Evolutionary conservation across 2,329 filamentous ascomycete species (phyloP).

Genomic region (Colletotrichum echinochloae): DNA sequence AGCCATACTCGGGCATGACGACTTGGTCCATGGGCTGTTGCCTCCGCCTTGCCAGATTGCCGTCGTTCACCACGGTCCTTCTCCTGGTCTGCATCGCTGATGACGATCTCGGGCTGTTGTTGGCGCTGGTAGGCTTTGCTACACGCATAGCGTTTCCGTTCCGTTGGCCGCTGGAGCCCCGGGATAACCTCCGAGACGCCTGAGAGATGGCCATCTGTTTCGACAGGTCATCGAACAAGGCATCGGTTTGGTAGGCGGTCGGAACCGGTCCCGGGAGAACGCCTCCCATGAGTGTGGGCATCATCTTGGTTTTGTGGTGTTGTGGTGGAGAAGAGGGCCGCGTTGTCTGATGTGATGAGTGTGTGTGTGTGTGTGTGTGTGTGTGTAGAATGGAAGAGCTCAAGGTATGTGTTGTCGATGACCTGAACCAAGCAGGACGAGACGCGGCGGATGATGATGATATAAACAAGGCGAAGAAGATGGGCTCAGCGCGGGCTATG

Average conservation of each 20-base stretch:
- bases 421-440: background rate
- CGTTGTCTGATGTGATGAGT: background rate
- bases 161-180: constrained; percentile 63
- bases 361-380: background rate
- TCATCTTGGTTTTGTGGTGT: constrained; percentile 44
- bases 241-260: constrained; percentile 54
- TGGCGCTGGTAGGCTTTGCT: constrained; percentile 74
- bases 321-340: background rate
- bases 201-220: constrained; percentile 64
- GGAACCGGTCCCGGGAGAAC: constrained; percentile 47
- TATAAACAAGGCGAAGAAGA: constrained; percentile 34
- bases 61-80: constrained; percentile 68
- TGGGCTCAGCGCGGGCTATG: constrained; percentile 45
- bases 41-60: constrained; percentile 57
- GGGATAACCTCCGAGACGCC: constrained; percentile 60
- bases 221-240: constrained; percentile 63
- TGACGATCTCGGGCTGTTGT: constrained; percentile 73
- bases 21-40: constrained; percentile 62
- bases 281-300: constrained; percentile 51
- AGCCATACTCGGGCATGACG: constrained; percentile 50
- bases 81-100: constrained; percentile 62
- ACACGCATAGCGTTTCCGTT: constrained; percentile 67
- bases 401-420: background rate
- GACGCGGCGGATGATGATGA: constrained; percentile 23
- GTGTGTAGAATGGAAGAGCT: background rate